phyloP scores from a whole-genome alignment of 768 basidiomycete species.

The Wakefieldia striispora region DNA sequence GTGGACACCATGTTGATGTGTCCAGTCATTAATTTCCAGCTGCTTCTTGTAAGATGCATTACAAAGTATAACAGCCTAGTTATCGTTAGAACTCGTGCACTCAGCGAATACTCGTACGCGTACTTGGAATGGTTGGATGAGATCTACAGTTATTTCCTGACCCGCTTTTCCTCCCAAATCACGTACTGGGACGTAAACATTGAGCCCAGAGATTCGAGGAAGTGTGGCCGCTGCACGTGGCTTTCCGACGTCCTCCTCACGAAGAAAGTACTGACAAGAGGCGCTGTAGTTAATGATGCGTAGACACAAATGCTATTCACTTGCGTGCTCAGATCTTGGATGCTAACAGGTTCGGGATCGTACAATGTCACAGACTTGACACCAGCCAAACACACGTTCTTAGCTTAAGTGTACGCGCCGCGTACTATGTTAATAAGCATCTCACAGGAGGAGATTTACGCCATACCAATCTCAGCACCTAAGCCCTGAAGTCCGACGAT shows the following conservation, averaged over 20 bases:
- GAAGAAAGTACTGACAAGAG: conserved; percentile 83
- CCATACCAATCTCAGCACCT: conserved; percentile 90
- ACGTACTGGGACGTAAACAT: conserved; percentile 92
- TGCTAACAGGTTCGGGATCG: conserved; percentile 83
- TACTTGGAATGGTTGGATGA: conserved; percentile 88
- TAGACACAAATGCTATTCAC: conserved; percentile 40
- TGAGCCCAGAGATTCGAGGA: conserved; percentile 90
- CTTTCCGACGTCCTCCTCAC: conserved; percentile 83
- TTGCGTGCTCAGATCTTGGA: conserved; percentile 93
- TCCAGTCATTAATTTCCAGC: conserved; percentile 94
- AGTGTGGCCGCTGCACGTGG: conserved; percentile 82
- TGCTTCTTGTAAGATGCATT: conserved; percentile 76
- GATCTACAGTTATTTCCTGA: conserved; percentile 73
- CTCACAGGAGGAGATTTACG: conserved; percentile 1
- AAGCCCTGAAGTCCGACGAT: conserved; percentile 90
- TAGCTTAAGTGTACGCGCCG: conserved; percentile 47
- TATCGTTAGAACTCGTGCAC: conserved; percentile 7
- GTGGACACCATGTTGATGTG: conserved; percentile 82
- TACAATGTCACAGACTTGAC: conserved; percentile 96
- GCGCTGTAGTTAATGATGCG: conserved; percentile 7
- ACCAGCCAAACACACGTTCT: conserved; percentile 92
- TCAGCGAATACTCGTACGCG: conserved; percentile 16
- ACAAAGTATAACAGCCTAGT: conserved; percentile 86
- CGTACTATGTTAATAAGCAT: conserved; percentile 8
- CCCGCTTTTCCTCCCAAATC: conserved; percentile 78